Evolutionary conservation across 768 basidiomycete genomes (phyloP).

Genomic region (Multifurca ochricompacta): DNA sequence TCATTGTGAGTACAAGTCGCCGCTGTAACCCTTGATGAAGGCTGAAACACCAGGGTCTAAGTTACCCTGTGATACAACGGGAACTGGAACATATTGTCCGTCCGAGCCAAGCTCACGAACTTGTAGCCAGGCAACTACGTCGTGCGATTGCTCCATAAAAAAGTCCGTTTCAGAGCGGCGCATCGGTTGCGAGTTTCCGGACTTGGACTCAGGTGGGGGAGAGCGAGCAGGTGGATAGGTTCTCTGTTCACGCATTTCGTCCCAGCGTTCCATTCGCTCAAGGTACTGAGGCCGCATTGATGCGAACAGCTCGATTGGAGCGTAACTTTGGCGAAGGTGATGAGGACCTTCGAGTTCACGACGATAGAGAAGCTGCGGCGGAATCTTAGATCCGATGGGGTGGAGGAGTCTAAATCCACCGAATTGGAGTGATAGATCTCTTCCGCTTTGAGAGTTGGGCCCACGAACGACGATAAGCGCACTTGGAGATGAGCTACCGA

Average conservation of each 20-base stretch:
- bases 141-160: slow-evolving; percentile 78
- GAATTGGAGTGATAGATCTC: slow-evolving; percentile 74
- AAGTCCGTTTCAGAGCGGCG: slow-evolving; percentile 91
- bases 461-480: slow-evolving; percentile 80
- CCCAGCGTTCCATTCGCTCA: slow-evolving; percentile 88
- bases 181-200: slow-evolving; percentile 56
- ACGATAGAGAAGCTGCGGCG: slow-evolving; percentile 75
- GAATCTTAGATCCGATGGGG: slow-evolving; percentile 76
- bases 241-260: slow-evolving; percentile 80
- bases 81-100: slow-evolving; percentile 77
- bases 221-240: slow-evolving; percentile 28
- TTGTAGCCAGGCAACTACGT: slow-evolving; percentile 83
- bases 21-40: slow-evolving; percentile 93
- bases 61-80: slow-evolving; percentile 65
- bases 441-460: slow-evolving; percentile 58
- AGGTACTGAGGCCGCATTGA: slow-evolving; percentile 74
- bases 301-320: slow-evolving; percentile 87
- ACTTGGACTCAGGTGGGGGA: slow-evolving; percentile 31
- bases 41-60: slow-evolving; percentile 80
- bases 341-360: slow-evolving; percentile 62
- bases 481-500: slow-evolving; percentile 79
- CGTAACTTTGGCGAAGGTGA: slow-evolving; percentile 70
- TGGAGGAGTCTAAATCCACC: slow-evolving; percentile 63
- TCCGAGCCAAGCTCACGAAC: slow-evolving; percentile 80
- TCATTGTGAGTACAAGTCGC: slow-evolving; percentile 64